Percentiles rank a stretch among this genome's conserved stretches.
These are phyloP conservation scores for Zizania latifolia DNA, from an alignment of 176 grass and related monocot genomes.

Conservation along the genomic window DNA sequence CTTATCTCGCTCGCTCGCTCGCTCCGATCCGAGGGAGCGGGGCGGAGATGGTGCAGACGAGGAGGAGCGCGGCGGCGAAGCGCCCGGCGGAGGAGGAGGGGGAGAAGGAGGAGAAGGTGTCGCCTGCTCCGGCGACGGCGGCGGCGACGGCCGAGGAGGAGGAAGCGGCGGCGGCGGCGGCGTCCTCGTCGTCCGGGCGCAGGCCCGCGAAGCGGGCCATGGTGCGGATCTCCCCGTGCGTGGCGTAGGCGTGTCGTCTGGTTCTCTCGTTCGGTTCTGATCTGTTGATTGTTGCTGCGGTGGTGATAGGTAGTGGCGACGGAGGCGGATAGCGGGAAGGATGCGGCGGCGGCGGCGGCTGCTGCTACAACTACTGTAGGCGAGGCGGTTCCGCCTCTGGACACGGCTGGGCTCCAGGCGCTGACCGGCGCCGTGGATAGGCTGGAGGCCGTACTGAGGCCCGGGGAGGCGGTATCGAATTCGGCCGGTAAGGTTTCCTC, in stretches of 20 bases:
- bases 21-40: slow-evolving; percentile 28
- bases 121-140: background rate
- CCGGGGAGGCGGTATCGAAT: slow-evolving; percentile 25
- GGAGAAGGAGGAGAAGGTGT: slow-evolving; percentile 29
- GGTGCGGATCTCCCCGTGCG: slow-evolving; percentile 44
- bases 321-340: slow-evolving; percentile 14
- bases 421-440: slow-evolving; percentile 45
- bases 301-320: background rate
- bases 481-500: slow-evolving; percentile 11
- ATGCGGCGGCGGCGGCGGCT: background rate
- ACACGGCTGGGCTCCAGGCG: slow-evolving; percentile 36
- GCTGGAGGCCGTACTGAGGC: slow-evolving; percentile 40
- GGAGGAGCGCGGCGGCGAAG: slow-evolving; percentile 52
- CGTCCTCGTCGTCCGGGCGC: slow-evolving; percentile 17
- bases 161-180: background rate
- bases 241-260: background rate
- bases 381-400: background rate
- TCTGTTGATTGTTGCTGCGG: background rate
- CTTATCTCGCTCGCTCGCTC: background rate
- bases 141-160: background rate
- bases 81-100: slow-evolving; percentile 18
- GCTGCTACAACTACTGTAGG: background rate
- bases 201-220: slow-evolving; percentile 42
- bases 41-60: slow-evolving; percentile 39
- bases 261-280: background rate